Base-by-base conservation (phyloP, 139 green algal genomes). In the Chlorella sorokiniana region DNA sequence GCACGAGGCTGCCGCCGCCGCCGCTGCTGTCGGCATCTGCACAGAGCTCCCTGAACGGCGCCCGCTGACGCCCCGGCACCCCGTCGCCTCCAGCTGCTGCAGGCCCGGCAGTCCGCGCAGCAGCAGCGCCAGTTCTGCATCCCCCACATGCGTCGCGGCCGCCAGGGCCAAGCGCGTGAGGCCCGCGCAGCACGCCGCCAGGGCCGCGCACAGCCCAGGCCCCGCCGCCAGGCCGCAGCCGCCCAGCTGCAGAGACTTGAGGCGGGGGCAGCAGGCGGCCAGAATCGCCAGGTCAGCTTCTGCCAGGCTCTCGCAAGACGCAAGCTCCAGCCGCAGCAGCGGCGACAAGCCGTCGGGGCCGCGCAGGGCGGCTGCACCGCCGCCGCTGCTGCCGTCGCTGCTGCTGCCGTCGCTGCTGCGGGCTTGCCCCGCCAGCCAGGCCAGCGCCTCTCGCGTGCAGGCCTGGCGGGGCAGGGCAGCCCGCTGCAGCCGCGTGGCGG, bases 361-460 rank as follows among this genome's bases (percentile, higher is more conserved):
- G 25, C 59, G 37, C 7, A 18, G 63, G 75, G 40, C 23, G 3
- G 35, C 64, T 70, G 33, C 33, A 45, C 23, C 37, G 51, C 37
- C n/a, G 35, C 35, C 22, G 35, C 72, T 33, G 56, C 16, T 37
- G 29, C 75, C 27, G n/a, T 40, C 38, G 59, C 48, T 61, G 71
- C 35, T 61, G 48, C 48, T n/a, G 18, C 10, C n/a, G 31, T 14
- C 22, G 35, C 52, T 77, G 70, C 23, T 41, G 1, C 69, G 27
- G 22, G 77, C 62, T 33, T 67, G 62, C 22, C 77, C 77, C 14
- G 77, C 48, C 23, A 82, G 44, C 77, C 77, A 82, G 20, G 77
- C 77, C 0, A 82, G 63, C 25, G 68, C 77, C 64, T 82, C 63
- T 3, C 27, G 31, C 0, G 45, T 75, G 62, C 62, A 75, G 3